Evolutionary conservation across 805 yeast species (phyloP).

Genomic region (Limtongozyma cylindracea): DNA sequence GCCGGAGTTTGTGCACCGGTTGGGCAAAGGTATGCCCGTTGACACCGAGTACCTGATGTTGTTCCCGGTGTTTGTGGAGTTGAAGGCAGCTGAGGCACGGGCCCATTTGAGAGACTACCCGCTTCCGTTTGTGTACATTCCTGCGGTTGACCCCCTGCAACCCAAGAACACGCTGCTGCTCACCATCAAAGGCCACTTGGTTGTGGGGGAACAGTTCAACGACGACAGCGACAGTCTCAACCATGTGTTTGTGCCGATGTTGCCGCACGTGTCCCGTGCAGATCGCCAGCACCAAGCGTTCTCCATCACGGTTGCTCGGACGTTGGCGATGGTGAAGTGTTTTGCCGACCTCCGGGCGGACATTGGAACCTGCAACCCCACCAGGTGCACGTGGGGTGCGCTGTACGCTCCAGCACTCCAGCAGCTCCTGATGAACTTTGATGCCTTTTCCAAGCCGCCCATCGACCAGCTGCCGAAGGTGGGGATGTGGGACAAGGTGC

Average conservation of each 20-base stretch:
- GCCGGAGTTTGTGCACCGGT: slow-evolving; percentile 33
- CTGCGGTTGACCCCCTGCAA: too few relatives aligned
- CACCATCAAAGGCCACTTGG: slow-evolving; percentile 30
- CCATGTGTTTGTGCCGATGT: slow-evolving; percentile 33
- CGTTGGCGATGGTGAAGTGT: slow-evolving; percentile 52
- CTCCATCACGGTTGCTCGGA: too few relatives aligned
- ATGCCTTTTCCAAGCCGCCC: slow-evolving; percentile 74
- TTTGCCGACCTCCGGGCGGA: slow-evolving; percentile 33
- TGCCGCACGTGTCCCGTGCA: slow-evolving; percentile 14
- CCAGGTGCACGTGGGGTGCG: slow-evolving; percentile 63
- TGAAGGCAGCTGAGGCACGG: slow-evolving; percentile 33
- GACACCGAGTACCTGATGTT: slow-evolving; percentile 43
- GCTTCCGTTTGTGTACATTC: slow-evolving; percentile 54
- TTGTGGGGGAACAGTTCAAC: slow-evolving; percentile 41
- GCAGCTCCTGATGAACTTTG: slow-evolving; percentile 52
- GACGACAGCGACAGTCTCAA: slow-evolving; percentile 26
- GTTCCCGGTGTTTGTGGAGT: slow-evolving; percentile 35
- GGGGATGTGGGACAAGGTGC: slow-evolving; percentile 84
- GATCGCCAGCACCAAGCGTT: slow-evolving; percentile 2
- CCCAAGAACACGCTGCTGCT: too few relatives aligned
- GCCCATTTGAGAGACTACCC: slow-evolving; percentile 72
- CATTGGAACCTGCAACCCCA: slow-evolving; percentile 27
- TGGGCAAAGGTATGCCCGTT: slow-evolving; percentile 68
- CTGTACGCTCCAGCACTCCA: slow-evolving; percentile 69
- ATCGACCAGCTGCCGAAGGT: slow-evolving; percentile 63